Percentiles rank a stretch among this genome's conserved stretches.
phyloP scores from a whole-genome alignment of 2,329 filamentous ascomycete genomes.

The Cercospora sp. region DNA sequence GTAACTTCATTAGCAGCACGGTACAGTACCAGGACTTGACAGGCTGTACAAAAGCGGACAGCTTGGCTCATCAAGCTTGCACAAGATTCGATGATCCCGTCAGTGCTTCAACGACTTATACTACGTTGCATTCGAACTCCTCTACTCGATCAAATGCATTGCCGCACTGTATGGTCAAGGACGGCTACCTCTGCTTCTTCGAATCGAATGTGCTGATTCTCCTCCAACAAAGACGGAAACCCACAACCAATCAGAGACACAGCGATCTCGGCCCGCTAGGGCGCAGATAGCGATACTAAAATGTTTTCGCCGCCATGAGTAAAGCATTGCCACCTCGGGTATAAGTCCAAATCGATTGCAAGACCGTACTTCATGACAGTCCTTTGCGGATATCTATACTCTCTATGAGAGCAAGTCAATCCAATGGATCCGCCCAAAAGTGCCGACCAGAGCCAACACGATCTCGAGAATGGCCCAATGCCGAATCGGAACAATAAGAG shows the following conservation, averaged over 20 bases:
- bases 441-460: not conserved
- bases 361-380: not conserved
- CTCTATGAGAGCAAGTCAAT: not conserved
- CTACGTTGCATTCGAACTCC: not conserved
- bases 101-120: not conserved
- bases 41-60: not conserved
- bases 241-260: not conserved
- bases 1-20: not conserved
- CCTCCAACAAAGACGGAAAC: not conserved
- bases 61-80: not conserved
- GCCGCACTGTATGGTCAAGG: not conserved
- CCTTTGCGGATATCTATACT: not conserved
- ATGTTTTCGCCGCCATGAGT: not conserved
- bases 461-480: not conserved
- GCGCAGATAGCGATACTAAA: not conserved
- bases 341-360: not conserved
- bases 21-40: not conserved
- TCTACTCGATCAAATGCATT: not conserved
- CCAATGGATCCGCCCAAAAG: not conserved
- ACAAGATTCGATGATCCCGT: not conserved
- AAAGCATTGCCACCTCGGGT: not conserved
- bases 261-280: not conserved
- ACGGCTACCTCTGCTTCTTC: not conserved
- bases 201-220: not conserved
- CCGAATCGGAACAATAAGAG: not conserved